Evolutionary conservation across 1,139 yeast genomes (phyloP), one percentile per base, ranked within the genome.

Genomic region (Tardiomyces digboiensis): DNA sequence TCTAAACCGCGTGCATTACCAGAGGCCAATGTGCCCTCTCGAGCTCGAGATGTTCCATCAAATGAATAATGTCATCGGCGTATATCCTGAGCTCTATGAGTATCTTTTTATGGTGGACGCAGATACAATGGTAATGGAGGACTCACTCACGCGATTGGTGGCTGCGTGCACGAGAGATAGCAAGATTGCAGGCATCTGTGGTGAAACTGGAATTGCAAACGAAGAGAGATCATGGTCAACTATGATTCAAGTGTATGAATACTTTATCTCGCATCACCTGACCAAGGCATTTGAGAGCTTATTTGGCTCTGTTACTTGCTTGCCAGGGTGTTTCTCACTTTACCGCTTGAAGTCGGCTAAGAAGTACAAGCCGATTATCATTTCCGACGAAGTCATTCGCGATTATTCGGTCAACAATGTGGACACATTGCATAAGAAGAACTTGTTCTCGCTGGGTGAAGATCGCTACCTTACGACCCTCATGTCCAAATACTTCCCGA

Each of bases 311-410:
- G 70, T 67, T 19, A 67, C 71, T 1, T 67, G 71, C 55, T 51
- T 67, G 42, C 71, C 71, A 6, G 71, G 71, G n/a, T 67, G 71
- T 53, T 67, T 67, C 54, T 56, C 70, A 1, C 53, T 67, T 52
- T 67, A 65, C 46, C 56, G 71, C n/a, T 46, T 67, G 39, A 52
- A 66, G 41, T 33, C 37, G 7, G 62, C 66, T 14, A 65, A 64
- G 43, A 57, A 60, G 36, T 59, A 52, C 41, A 58, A 58, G 52
- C 72, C 72, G 2, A 44, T 67, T 46, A 55, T 67, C 40, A 65
- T 67, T 36, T 57, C 68, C 16, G 57, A 63, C 43, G 63, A 62
- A 18, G 58, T 67, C 36, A 60, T 67, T 41, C 49, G 58, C 8
- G 72, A 64, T 38, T 67, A 67, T 47, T 58, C 70, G 0, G 57